phyloP scores from a whole-genome alignment of 2,329 filamentous ascomycete genomes.

The Corinectria fuckeliana region DNA sequence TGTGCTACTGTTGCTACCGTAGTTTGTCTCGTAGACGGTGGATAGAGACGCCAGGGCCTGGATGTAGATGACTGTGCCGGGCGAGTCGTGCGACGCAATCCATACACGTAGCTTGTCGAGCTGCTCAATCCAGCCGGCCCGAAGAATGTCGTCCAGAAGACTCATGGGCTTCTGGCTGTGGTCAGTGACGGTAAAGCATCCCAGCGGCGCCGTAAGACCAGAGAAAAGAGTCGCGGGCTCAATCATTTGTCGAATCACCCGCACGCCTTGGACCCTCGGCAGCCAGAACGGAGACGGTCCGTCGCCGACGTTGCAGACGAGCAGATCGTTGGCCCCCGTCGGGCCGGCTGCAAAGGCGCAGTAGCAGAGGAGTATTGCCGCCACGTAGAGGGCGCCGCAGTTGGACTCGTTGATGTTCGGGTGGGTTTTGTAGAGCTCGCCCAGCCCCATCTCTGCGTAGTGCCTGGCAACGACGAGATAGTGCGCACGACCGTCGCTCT shows the following conservation, averaged over 20 bases:
- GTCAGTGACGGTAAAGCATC: constrained; percentile 10
- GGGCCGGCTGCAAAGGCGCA: constrained; percentile 42
- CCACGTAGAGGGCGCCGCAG: constrained; percentile 40
- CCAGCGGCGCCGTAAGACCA: constrained; percentile 35
- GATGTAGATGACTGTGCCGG: constrained; percentile 33
- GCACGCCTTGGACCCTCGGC: constrained; percentile 36
- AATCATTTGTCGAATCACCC: constrained; percentile 33
- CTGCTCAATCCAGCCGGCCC: constrained; percentile 30
- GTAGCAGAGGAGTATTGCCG: constrained; percentile 39
- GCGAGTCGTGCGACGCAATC: constrained; percentile 33
- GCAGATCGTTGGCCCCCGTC: constrained; percentile 36
- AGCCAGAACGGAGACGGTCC: constrained; percentile 33
- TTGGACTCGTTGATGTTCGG: constrained; percentile 34
- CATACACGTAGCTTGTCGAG: constrained; percentile 31
- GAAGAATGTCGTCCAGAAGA: constrained; percentile 28
- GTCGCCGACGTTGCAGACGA: constrained; percentile 38
- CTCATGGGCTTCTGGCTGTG: constrained; percentile 30
- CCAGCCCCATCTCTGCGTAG: constrained; percentile 35
- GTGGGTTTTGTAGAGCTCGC: constrained; percentile 34
- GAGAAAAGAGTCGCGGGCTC: constrained; percentile 38
- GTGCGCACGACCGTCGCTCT: constrained; percentile 25
- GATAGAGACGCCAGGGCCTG: constrained; percentile 30
- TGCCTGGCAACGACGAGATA: constrained; percentile 31
- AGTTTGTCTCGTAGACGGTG: constrained; percentile 36
- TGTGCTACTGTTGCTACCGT: constrained; percentile 25